phyloP scores from a whole-genome alignment of 176 grass and related monocot genomes.

The Calamus simplicifolius region DNA sequence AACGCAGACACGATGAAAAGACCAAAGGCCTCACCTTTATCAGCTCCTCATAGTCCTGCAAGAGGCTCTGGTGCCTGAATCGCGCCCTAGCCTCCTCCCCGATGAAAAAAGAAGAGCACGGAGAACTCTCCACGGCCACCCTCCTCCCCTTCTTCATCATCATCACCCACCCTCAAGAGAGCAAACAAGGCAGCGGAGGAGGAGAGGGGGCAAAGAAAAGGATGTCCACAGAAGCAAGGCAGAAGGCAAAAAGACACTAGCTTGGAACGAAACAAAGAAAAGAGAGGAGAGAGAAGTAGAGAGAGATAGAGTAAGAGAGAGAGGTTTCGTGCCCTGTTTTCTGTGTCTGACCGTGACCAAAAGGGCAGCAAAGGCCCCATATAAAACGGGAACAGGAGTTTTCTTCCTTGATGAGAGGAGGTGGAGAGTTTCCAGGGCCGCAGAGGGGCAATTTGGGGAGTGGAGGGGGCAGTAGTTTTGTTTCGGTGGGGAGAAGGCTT shows the following conservation, averaged over 20 bases:
- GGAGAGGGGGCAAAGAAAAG: slow-evolving; percentile 11
- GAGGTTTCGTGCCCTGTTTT: slow-evolving; percentile 1
- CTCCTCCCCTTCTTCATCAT: slow-evolving; percentile 5
- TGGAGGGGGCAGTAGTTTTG: slow-evolving; percentile 26
- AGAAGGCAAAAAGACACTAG: slow-evolving; percentile 5
- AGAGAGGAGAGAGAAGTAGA: background rate
- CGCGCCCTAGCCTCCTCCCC: background rate
- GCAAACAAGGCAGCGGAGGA: background rate
- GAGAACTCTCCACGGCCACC: background rate
- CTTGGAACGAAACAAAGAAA: slow-evolving; percentile 1
- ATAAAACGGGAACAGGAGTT: slow-evolving; percentile 35
- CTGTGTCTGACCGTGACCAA: slow-evolving; percentile 29
- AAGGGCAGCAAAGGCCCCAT: slow-evolving; percentile 33
- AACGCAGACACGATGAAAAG: background rate
- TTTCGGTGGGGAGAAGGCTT: slow-evolving; percentile 22
- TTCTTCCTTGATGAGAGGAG: slow-evolving; percentile 28
- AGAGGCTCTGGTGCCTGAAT: background rate
- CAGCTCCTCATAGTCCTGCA: slow-evolving; percentile 8
- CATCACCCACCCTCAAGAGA: slow-evolving; percentile 3
- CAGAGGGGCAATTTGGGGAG: slow-evolving; percentile 51
- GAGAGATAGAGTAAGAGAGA: background rate
- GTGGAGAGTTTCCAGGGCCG: slow-evolving; percentile 29
- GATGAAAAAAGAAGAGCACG: background rate
- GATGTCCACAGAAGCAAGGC: background rate
- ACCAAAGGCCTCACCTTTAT: background rate